A percentile compares a stretch with the other conserved stretches of the same genome.
These are phyloP conservation scores for Saccharomyces pastorianus DNA, from an alignment of 1,139 yeast genomes.

Conservation along the genomic window DNA sequence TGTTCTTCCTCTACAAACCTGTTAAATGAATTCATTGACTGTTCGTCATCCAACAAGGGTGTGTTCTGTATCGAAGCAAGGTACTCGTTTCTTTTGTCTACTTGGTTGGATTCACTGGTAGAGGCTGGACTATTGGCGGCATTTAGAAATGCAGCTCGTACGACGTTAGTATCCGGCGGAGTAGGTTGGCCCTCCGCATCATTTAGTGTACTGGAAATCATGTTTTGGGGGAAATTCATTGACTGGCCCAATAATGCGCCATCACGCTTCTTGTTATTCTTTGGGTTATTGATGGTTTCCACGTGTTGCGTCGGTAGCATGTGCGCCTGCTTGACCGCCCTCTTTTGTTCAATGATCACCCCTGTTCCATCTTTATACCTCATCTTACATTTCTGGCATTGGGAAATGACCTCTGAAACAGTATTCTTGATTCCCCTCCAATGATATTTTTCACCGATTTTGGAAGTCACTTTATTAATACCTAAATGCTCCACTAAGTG, in stretches of 20 bases:
- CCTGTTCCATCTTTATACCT: constrained; percentile 29
- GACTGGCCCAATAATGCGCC: not conserved
- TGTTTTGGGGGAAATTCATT: not conserved
- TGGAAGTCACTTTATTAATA: constrained; percentile 76
- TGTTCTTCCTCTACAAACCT: constrained; percentile 21
- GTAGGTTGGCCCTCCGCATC: constrained; percentile 6
- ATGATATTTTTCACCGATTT: constrained; percentile 71
- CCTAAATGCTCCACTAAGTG: constrained; percentile 75
- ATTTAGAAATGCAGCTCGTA: not conserved
- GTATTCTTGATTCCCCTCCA: constrained; percentile 91
- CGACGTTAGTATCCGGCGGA: constrained; percentile 9
- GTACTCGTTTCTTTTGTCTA: not conserved
- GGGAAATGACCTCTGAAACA: constrained; percentile 68
- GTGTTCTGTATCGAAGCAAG: constrained; percentile 6
- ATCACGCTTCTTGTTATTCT: not conserved
- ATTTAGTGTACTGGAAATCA: not conserved
- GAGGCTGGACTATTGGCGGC: not conserved
- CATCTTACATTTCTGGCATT: constrained; percentile 67
- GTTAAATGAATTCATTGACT: constrained; percentile 23
- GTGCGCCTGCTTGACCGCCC: constrained; percentile 25
- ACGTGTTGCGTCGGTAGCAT: constrained; percentile 20
- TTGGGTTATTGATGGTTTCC: constrained; percentile 6
- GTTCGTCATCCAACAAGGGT: constrained; percentile 8
- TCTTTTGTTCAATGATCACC: constrained; percentile 23
- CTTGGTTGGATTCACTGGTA: not conserved